Evolutionary conservation across 169 alveolate genomes (phyloP), one percentile per base, ranked within the genome.

Genomic region (Plasmodium coatneyi): DNA sequence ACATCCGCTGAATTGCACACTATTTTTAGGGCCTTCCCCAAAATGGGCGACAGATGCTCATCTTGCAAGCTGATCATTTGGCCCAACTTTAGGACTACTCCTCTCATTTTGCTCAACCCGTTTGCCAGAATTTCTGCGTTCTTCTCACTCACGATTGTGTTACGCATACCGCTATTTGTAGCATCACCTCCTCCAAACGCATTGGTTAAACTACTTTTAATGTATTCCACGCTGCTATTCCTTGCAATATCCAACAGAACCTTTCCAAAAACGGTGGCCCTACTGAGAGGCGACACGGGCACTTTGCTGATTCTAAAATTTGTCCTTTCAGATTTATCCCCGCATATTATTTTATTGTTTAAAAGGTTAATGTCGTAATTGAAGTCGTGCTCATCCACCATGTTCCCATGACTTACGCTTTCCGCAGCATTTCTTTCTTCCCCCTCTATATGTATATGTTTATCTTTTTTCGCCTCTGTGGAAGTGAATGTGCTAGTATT

Each of bases 1-100:
- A 97, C 96, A 82, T 98, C 99, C n/a, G 99, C 99, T 54, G 96
- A 96, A 84, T 97, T 92, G 71, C 98, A 92, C n/a, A 98, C 98
- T 32, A 96, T 92, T 78, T 96, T 97, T 82, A 98, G 93, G 1
- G 99, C 99, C 60, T 96, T 83, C 71, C 92, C 89, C 83, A 98
- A 94, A 1, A 96, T 95, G 30, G 97, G 98, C 1, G 99, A 99
- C 56, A 98, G 89, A n/a, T 97, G 71, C 49, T 98, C 99, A 32
- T 97, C 98, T 87, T 96, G 97, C 93, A 97, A 92, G 87, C 99
- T 97, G 52, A 96, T 92, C 84, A 97, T 96, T 93, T 97, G 97
- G 2, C 97, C 97, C 30, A 97, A 74, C 91, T 97, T 97, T 83
- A 97, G 86, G 28, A 98, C 97, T 19, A 98, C 99, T 14, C 99